Evolutionary conservation across 306 rosid species (phyloP).

Genomic region (Adenanthera pavonina): DNA sequence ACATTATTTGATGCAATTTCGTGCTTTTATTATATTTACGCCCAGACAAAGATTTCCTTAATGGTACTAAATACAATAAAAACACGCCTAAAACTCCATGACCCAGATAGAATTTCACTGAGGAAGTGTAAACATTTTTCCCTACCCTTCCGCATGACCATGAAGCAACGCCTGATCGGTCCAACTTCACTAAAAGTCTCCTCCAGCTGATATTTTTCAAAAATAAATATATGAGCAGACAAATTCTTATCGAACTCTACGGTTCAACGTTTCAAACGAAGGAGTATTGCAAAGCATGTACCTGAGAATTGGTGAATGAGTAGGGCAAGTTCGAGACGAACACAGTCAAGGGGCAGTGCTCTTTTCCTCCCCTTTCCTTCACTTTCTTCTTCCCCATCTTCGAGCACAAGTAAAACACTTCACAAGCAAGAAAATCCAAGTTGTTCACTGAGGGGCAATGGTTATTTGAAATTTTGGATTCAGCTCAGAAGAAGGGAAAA

Average conservation of each 20-base stretch:
- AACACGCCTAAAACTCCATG: not conserved
- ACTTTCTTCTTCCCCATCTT: constrained; percentile 73
- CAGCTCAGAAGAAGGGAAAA: not conserved
- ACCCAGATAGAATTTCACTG: not conserved
- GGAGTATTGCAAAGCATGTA: constrained; percentile 15
- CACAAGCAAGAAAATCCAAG: not conserved
- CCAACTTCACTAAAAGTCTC: constrained; percentile 88
- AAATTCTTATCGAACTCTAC: not conserved
- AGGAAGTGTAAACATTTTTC: not conserved
- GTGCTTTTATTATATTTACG: not conserved
- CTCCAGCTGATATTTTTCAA: constrained; percentile 61
- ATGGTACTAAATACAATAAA: not conserved
- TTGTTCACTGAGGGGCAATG: not conserved
- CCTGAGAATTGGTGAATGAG: constrained; percentile 80
- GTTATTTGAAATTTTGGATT: not conserved
- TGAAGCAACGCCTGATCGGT: constrained; percentile 85
- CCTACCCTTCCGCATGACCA: constrained; percentile 82
- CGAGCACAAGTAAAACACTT: not conserved
- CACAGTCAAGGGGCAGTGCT: constrained; percentile 58
- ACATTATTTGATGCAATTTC: constrained; percentile 7
- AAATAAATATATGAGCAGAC: constrained; percentile 4
- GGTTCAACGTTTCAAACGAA: not conserved
- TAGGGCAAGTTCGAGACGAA: constrained; percentile 82
- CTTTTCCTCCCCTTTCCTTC: constrained; percentile 56
- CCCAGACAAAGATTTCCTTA: not conserved